These are phyloP conservation scores for Dioscorea dumetorum DNA, from an alignment of 106 monocot species.

Conservation along the genomic window DNA sequence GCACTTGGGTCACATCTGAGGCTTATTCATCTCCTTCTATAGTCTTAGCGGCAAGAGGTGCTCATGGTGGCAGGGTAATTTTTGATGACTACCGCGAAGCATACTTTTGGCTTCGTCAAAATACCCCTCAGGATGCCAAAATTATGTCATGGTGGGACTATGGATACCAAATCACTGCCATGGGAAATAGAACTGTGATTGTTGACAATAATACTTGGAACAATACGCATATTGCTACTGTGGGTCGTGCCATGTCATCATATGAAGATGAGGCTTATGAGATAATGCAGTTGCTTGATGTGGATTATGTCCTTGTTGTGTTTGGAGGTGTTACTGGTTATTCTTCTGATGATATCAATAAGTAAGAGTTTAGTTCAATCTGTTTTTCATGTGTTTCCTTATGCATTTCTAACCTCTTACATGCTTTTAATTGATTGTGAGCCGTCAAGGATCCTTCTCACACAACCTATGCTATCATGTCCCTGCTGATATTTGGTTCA, in stretches of 20 bases:
- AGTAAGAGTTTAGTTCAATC: conserved; percentile 24
- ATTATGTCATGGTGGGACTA: conserved; percentile 91
- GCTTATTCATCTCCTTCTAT: conserved; percentile 87
- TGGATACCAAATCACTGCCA: conserved; percentile 80
- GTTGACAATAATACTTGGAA: conserved; percentile 89
- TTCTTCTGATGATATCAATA: conserved; percentile 86
- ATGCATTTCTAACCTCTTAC: neutral
- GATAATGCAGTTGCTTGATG: conserved; percentile 69
- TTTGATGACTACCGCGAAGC: conserved; percentile 87
- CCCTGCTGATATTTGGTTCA: neutral
- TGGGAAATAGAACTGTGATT: conserved; percentile 86
- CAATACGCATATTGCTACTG: conserved; percentile 82
- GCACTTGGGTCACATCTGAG: conserved; percentile 87
- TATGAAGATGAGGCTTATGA: conserved; percentile 79
- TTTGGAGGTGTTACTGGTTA: conserved; percentile 80
- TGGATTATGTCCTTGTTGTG: conserved; percentile 79
- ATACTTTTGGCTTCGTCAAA: conserved; percentile 80
- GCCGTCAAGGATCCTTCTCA: no score
- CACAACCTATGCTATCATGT: no score
- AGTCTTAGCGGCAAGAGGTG: conserved; percentile 65
- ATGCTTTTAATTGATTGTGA: no score
- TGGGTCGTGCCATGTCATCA: conserved; percentile 76
- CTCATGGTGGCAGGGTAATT: conserved; percentile 57
- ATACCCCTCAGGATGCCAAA: conserved; percentile 76
- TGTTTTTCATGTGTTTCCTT: neutral